Conservation (phyloP, 2,329 filamentous ascomycete genomes). For the Hypoxylon sp. region DNA sequence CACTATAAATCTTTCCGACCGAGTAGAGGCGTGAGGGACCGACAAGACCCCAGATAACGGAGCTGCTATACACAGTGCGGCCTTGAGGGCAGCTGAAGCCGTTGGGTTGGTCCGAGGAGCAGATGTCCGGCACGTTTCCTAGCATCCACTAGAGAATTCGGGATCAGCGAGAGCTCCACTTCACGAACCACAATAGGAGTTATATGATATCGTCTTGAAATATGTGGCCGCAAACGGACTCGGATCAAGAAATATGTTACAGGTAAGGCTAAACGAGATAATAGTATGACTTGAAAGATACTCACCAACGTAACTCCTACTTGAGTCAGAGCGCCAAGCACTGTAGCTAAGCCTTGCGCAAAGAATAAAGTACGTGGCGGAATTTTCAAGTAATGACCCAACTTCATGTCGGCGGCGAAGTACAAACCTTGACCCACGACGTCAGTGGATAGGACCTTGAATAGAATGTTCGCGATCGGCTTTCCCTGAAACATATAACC, state of each 20-base stretch:
- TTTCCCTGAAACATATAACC: constrained; percentile 63
- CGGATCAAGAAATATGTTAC: no score
- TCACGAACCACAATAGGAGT: background rate
- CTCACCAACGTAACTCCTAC: constrained; percentile 52
- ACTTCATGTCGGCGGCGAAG: constrained; percentile 65
- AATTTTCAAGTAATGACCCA: constrained; percentile 67
- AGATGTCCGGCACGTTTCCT: constrained; percentile 59
- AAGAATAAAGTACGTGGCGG: constrained; percentile 63
- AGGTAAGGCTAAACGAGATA: background rate
- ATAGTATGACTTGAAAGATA: background rate
- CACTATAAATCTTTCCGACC: constrained; percentile 62
- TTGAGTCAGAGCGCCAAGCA: constrained; percentile 63
- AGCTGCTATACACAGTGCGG: constrained; percentile 64
- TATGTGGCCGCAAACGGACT: no score
- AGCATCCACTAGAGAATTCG: constrained; percentile 50
- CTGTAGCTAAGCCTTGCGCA: constrained; percentile 63
- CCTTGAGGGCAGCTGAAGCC: constrained; percentile 65
- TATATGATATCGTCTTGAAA: background rate
- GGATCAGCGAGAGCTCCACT: constrained; percentile 2
- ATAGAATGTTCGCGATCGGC: constrained; percentile 63
- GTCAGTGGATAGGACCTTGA: constrained; percentile 60
- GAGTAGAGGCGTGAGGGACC: constrained; percentile 65
- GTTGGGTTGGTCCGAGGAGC: constrained; percentile 58
- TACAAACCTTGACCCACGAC: constrained; percentile 61
- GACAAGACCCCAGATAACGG: constrained; percentile 67